Percentiles rank a stretch among this genome's conserved stretches.
Evolutionary conservation across 768 basidiomycete species (phyloP).

Genomic region (Polyporus arcularius): DNA sequence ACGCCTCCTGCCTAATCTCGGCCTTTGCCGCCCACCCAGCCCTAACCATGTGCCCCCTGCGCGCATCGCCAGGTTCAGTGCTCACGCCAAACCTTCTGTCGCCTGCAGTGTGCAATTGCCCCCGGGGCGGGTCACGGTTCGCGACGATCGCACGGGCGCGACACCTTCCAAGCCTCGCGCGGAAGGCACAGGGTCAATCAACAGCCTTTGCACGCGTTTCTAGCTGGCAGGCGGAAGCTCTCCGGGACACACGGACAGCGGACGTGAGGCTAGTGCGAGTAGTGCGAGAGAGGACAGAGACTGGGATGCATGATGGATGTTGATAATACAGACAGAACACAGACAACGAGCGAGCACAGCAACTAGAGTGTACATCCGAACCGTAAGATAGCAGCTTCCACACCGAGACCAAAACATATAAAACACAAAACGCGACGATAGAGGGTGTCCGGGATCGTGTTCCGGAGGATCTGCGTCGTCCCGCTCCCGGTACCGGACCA

Average conservation of each 20-base stretch:
- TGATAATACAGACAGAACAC: background rate
- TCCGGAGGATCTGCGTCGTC: background rate
- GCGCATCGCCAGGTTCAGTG: no score
- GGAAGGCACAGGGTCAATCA: background rate
- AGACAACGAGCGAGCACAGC: background rate
- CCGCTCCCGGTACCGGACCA: background rate
- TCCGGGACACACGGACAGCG: no score
- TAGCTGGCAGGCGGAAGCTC: no score
- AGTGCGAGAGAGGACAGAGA: background rate
- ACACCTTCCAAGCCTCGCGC: background rate
- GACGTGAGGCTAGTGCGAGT: background rate
- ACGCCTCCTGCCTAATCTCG: conserved; percentile 18
- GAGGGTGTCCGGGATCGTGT: conserved; percentile 8
- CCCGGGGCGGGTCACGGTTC: background rate
- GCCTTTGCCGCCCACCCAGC: conserved; percentile 15
- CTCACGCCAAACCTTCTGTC: no score
- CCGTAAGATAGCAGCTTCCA: conserved; percentile 7
- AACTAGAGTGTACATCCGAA: background rate
- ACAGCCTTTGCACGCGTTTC: no score
- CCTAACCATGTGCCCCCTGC: conserved; percentile 5
- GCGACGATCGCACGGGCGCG: background rate
- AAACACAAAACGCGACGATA: background rate
- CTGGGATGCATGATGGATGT: no score
- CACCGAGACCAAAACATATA: no score
- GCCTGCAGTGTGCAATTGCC: no score